A percentile compares a stretch with the other conserved stretches of the same genome.
Evolutionary conservation across 257 asterid species (phyloP).

Genomic region (Petrea volubilis): DNA sequence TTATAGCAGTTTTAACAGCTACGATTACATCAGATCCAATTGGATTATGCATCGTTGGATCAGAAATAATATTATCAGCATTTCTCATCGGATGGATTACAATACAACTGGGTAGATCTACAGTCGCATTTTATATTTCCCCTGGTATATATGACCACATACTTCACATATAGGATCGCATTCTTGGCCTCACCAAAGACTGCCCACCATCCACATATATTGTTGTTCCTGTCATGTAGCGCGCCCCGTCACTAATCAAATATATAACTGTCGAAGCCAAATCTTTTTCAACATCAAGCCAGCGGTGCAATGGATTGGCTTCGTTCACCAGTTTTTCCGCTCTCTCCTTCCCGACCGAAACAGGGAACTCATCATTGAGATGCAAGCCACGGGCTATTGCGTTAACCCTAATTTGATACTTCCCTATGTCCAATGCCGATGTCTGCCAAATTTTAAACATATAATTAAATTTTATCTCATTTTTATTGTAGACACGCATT

Average conservation of each 20-base stretch:
- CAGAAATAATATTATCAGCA: no score
- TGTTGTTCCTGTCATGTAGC: constrained; percentile 75
- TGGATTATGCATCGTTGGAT: no score
- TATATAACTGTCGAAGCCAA: constrained; percentile 67
- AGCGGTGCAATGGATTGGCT: constrained; percentile 45
- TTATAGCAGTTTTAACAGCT: no score
- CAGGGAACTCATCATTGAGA: constrained; percentile 60
- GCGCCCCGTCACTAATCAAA: constrained; percentile 61
- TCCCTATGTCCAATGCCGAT: constrained; percentile 60
- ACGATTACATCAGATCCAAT: no score
- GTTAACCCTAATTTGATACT: constrained; percentile 65
- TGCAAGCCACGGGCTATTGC: constrained; percentile 69
- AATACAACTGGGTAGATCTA: no score
- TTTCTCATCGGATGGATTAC: no score
- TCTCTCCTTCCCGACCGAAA: constrained; percentile 59
- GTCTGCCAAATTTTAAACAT: constrained; percentile 34
- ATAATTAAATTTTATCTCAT: no score
- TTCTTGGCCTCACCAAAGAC: constrained; percentile 57
- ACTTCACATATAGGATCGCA: no score
- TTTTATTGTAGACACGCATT: no score
- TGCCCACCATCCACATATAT: constrained; percentile 71
- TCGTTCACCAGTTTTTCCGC: constrained; percentile 61
- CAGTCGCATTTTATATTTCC: no score
- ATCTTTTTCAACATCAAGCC: constrained; percentile 47
- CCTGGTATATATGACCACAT: no score